Percentiles rank a stretch among this genome's conserved stretches.
These are phyloP conservation scores for Calonectria ilicicola DNA, from an alignment of 2,329 filamentous ascomycete species.

Conservation along the genomic window DNA sequence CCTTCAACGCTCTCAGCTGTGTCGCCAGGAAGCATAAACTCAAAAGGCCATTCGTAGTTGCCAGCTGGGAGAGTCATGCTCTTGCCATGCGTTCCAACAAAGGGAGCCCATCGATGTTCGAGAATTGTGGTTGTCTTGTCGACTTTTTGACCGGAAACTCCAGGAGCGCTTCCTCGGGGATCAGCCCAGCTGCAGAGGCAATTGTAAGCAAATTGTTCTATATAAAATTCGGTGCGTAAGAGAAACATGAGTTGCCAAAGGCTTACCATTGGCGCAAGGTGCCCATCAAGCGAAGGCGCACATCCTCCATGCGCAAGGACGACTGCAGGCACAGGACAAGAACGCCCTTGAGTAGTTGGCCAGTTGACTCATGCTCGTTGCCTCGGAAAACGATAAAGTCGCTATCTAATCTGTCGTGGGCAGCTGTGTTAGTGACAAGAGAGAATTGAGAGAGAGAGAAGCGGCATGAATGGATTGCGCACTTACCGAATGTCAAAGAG, in stretches of 20 bases:
- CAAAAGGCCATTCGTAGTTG: constrained; percentile 88
- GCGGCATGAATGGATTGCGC: not conserved
- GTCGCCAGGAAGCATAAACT: constrained; percentile 77
- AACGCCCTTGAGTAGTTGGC: constrained; percentile 79
- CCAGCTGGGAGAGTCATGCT: constrained; percentile 74
- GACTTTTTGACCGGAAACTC: constrained; percentile 69
- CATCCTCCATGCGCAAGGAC: constrained; percentile 77
- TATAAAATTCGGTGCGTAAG: not conserved
- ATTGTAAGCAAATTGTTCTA: constrained; percentile 27
- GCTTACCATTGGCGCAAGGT: constrained; percentile 75
- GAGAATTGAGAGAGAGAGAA: not conserved
- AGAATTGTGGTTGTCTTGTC: constrained; percentile 72
- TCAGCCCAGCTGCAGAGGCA: constrained; percentile 60
- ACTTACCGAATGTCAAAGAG: constrained; percentile 70
- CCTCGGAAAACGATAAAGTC: constrained; percentile 85
- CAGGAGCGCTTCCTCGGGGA: constrained; percentile 65
- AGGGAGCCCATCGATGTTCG: constrained; percentile 76
- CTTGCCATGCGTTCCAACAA: constrained; percentile 68
- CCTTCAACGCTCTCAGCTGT: constrained; percentile 92
- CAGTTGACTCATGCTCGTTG: constrained; percentile 79
- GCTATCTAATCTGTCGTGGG: constrained; percentile 72
- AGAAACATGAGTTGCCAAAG: not conserved
- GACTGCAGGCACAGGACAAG: constrained; percentile 80
- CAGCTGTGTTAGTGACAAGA: constrained; percentile 17
- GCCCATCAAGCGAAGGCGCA: constrained; percentile 78